Evolutionary conservation across 2,329 filamentous ascomycete species (phyloP).

Genomic region (Neonectria punicea): DNA sequence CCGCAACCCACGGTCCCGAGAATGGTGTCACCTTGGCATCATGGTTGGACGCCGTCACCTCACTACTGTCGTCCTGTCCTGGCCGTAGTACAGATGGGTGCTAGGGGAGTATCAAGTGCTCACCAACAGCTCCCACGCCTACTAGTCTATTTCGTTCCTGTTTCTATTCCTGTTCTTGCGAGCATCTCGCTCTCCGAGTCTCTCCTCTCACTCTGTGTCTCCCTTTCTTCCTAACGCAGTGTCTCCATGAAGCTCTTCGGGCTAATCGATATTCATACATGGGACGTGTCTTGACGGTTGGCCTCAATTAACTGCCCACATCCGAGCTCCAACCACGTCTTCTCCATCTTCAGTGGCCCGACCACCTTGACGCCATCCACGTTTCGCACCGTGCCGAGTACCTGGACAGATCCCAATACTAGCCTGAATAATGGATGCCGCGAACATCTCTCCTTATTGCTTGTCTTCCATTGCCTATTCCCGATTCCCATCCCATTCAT

Average conservation of each 20-base stretch:
- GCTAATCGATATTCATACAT: slow-evolving; percentile 10
- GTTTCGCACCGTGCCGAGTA: slow-evolving; percentile 19
- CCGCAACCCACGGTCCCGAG: slow-evolving; percentile 18
- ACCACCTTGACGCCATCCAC: slow-evolving; percentile 12
- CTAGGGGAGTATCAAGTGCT: not conserved
- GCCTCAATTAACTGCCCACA: slow-evolving; percentile 9
- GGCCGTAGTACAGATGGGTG: not conserved
- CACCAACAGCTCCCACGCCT: not conserved
- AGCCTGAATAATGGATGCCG: not conserved
- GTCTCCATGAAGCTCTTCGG: not conserved
- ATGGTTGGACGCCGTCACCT: slow-evolving; percentile 23
- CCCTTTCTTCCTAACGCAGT: not conserved
- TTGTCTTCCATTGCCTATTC: not conserved
- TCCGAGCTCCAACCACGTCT: not conserved
- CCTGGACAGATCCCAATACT: not conserved
- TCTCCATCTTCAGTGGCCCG: not conserved
- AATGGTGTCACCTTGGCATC: slow-evolving; percentile 16
- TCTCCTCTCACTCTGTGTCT: not conserved
- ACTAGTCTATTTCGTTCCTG: not conserved
- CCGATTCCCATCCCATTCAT: not conserved
- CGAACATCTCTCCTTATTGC: not conserved
- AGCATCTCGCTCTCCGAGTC: too few species aligned
- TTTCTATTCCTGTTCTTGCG: not conserved
- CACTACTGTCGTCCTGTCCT: slow-evolving; percentile 4
- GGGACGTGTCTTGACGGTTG: slow-evolving; percentile 2